Conservation (phyloP, 768 basidiomycete species). For the Daedaleopsis nitida region DNA sequence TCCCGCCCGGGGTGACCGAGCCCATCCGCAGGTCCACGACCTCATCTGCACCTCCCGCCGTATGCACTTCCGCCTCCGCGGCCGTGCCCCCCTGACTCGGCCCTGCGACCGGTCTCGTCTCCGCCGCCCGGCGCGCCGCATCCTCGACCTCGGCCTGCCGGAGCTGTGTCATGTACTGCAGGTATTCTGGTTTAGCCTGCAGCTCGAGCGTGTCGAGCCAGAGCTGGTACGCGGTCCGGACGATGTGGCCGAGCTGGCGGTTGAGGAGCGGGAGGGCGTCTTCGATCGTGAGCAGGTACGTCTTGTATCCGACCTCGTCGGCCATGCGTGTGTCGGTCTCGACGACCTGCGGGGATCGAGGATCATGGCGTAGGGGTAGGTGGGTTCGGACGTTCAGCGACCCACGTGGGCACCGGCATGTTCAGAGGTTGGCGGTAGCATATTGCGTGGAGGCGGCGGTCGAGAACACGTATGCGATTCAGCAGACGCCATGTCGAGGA, state of each 20-base stretch:
- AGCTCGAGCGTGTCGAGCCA: constrained; percentile 26
- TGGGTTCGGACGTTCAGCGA: neutral
- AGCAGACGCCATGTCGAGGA: too few species aligned
- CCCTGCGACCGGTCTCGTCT: too few species aligned
- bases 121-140: too few species aligned
- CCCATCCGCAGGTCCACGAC: too few species aligned
- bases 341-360: constrained; percentile 37
- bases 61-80: too few species aligned
- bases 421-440: neutral
- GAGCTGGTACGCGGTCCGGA: constrained; percentile 42
- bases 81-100: too few species aligned
- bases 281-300: constrained; percentile 44
- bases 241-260: constrained; percentile 20
- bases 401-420: neutral
- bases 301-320: constrained; percentile 51
- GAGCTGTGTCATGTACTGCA: neutral
- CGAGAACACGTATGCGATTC: neutral
- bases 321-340: constrained; percentile 58
- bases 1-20: too few species aligned
- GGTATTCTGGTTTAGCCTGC: neutral
- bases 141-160: neutral
- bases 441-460: too few species aligned
- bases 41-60: too few species aligned
- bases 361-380: neutral
- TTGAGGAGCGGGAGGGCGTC: constrained; percentile 44